Evolutionary conservation across 768 basidiomycete species (phyloP), one percentile per base, ranked within the genome.

Genomic region (Boletus pseudopeckii): DNA sequence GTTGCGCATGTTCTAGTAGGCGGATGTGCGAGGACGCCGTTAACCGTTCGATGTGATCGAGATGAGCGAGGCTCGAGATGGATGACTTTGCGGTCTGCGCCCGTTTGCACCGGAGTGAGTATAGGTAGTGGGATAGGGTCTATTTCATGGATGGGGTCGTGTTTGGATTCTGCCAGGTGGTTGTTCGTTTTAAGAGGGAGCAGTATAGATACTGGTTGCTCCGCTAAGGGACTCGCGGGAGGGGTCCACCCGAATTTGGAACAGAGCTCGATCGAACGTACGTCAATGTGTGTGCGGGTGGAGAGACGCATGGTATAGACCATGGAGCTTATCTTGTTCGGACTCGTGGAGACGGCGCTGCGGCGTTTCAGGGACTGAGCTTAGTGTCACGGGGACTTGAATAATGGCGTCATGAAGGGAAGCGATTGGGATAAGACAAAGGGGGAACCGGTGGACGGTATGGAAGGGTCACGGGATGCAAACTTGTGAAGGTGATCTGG

Each of bases 301-400:
- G n/a, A n/a, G 4, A 7, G 42, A 36, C 59, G 57, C 60, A 53
- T 65, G 62, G 48, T 15, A 47, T 9, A 34, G 41, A 38, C 18
- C 40, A 55, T 33, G 54, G 50, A 54, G 44, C 56, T 53, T 58
- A 50, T 50, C 33, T 56, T 49, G 50, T 18, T 22, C 15, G 17
- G 13, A 54, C 60, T 53, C 64, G 58, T 65, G 64, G 54, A 20
- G 50, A 54, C 50, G 45, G 61, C 36, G 43, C 64, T 66, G 64
- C 64, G 64, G 64, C 64, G 64, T 63, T 49, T 56, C 64, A 63
- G 64, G 57, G 63, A 53, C 50, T 41, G 1, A 2, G 5, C 7
- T 52, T 28, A 11, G 15, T 10, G 34, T 37, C 7, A 57, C 45
- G 50, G 62, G 57, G 53, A 62, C n/a, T 38, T 54, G 39, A 10